Evolutionary conservation across 805 yeast species (phyloP), one percentile per base, ranked within the genome.

Genomic region (Teunomyces tritomae): DNA sequence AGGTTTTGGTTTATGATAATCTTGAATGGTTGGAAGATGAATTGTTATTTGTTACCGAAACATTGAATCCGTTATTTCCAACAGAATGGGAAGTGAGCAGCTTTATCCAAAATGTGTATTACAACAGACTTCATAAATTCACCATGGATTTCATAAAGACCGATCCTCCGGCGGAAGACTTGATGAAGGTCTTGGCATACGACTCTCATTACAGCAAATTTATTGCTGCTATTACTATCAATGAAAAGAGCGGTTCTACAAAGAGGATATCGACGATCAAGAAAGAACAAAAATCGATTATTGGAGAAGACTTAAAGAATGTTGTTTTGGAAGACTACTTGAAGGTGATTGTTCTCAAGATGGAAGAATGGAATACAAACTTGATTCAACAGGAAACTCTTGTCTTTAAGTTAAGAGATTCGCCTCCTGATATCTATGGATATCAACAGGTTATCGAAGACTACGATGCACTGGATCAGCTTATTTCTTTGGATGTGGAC

Each of bases 11-110:
- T 1, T 73, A 87, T 48, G 84, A 85, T 34, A 82, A 87, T 54
- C 67, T 91, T 47, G 84, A 83, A 48, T 92, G 97, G 91, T 78
- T 90, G 14, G 89, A 85, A 63, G 84, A 85, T 54, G 97, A 92
- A 57, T 68, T 94, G 47, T 66, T 77, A 28, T 78, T 85, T 48
- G 89, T 87, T 4, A 77, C 80, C 48, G 77, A 78, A 17, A 82
- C 82, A 28, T 68, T 89, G 20, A 64, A 73, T 2, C 71, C 71
- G 10, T 75, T 84, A 44, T 83, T 88, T 50, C 97, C 98, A 0
- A 58, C 61, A 14, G 73, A 77, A 47, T 94, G 98, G 97, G 74
- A 82, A 41, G 73, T 92, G 29, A 81, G 84, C 57, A 70, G 77
- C 20, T 77, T 78, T 46, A 79, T 84, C 44, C 82, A 82, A 56